Conservation (phyloP, 2,329 filamentous ascomycete species). For the Ophioceras dolichostomum region DNA sequence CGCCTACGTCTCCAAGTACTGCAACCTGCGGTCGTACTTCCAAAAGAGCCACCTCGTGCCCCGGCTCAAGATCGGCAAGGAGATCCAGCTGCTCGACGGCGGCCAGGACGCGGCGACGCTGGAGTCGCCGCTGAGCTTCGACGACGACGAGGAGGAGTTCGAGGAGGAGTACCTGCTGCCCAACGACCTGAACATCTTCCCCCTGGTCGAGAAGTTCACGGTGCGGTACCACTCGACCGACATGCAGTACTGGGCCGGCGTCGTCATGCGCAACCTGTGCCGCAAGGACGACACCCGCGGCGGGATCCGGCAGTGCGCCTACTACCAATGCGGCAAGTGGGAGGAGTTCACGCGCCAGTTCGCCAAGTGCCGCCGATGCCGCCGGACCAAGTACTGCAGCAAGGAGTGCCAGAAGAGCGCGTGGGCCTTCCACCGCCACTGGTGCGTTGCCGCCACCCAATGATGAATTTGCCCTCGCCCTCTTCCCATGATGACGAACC, state of each 20-base stretch:
- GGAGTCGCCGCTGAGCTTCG: slow-evolving; percentile 13
- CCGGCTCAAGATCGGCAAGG: slow-evolving; percentile 76
- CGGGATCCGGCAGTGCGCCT: slow-evolving; percentile 92
- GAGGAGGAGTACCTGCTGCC: slow-evolving; percentile 83
- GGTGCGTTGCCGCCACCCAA: slow-evolving; percentile 71
- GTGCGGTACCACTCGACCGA: slow-evolving; percentile 88
- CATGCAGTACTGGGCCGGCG: slow-evolving; percentile 99
- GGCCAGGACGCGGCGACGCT: slow-evolving; percentile 22
- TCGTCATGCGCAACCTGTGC: slow-evolving; percentile 97
- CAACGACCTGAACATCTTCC: slow-evolving; percentile 97
- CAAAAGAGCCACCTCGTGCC: slow-evolving; percentile 91
- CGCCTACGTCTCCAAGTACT: slow-evolving; percentile 97
- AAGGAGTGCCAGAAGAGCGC: slow-evolving; percentile 99
- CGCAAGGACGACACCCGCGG: slow-evolving; percentile 92
- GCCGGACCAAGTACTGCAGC: slow-evolving; percentile 97
- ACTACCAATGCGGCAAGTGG: slow-evolving; percentile 98
- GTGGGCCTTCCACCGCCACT: slow-evolving; percentile 96
- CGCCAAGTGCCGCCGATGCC: slow-evolving; percentile 91
- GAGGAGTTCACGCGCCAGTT: slow-evolving; percentile 95
- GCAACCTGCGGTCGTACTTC: slow-evolving; percentile 89
- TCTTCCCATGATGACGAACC: too few relatives aligned
- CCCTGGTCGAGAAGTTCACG: slow-evolving; percentile 95
- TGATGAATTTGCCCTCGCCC: too few relatives aligned
- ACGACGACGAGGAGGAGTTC: slow-evolving; percentile 47
- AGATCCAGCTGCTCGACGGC: slow-evolving; percentile 68